Percentiles rank a stretch among this genome's conserved stretches.
Evolutionary conservation across 441 rosid genomes (phyloP).

Genomic region (Metrosideros polymorpha): DNA sequence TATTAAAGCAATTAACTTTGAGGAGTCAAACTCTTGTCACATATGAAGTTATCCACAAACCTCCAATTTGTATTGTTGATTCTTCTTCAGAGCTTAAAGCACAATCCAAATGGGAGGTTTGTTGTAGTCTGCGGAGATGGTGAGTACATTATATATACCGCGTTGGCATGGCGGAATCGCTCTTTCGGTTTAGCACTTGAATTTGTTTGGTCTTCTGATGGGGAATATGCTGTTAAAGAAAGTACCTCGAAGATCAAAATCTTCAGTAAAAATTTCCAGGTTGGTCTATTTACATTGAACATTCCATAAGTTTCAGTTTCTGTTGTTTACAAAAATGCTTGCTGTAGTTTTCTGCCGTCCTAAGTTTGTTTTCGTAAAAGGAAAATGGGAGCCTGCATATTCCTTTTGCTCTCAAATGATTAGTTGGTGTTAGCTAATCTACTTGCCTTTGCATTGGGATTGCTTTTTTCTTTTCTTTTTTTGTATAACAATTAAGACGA

Average conservation of each 20-base stretch:
- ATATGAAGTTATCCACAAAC: not conserved
- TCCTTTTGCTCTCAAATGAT: not conserved
- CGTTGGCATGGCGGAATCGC: slow-evolving; percentile 98
- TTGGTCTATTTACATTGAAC: slow-evolving; percentile 14
- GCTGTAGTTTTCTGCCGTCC: not conserved
- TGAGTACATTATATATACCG: slow-evolving; percentile 92
- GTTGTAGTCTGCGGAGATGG: slow-evolving; percentile 99
- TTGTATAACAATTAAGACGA: not conserved
- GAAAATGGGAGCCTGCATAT: not conserved
- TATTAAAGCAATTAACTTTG: not conserved
- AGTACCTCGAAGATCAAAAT: slow-evolving; percentile 85
- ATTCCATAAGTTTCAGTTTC: not conserved
- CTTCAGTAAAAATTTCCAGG: slow-evolving; percentile 96
- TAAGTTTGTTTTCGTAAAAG: not conserved
- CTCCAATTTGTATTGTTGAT: not conserved
- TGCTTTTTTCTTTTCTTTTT: not conserved
- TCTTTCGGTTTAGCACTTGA: slow-evolving; percentile 96
- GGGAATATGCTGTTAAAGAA: slow-evolving; percentile 97
- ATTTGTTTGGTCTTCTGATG: slow-evolving; percentile 95
- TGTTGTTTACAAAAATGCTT: not conserved
- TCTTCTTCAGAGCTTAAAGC: slow-evolving; percentile 73
- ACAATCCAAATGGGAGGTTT: slow-evolving; percentile 98
- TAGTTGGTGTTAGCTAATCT: not conserved
- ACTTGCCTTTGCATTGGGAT: not conserved
- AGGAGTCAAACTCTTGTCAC: not conserved